A percentile compares a stretch with the other conserved stretches of the same genome.
These are phyloP conservation scores for Neurospora africana DNA, from an alignment of 495 filamentous ascomycete species.

Conservation along the genomic window DNA sequence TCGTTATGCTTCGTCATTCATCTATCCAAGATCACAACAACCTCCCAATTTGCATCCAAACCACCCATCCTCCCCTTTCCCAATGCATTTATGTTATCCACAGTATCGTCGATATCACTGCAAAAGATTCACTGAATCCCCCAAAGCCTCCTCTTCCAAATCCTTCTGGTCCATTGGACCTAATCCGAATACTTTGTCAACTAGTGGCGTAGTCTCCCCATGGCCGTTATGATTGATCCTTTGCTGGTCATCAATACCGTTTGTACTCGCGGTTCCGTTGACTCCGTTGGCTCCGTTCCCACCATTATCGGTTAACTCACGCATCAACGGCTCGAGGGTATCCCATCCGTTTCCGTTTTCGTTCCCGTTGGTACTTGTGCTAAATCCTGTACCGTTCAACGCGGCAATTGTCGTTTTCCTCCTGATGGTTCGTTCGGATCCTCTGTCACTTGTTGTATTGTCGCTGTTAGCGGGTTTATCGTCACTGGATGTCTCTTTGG, in stretches of 20 bases:
- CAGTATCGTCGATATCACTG: not conserved
- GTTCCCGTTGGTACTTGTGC: not conserved
- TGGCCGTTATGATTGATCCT: not conserved
- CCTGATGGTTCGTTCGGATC: not conserved
- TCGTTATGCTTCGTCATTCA: not conserved
- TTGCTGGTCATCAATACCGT: not conserved
- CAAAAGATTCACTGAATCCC: not conserved
- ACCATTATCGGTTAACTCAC: conserved; percentile 2
- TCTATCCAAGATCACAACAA: not conserved
- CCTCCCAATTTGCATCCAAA: no score
- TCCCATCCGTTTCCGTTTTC: conserved; percentile 1
- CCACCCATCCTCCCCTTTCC: no score
- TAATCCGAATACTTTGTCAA: not conserved
- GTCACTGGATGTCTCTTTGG: not conserved
- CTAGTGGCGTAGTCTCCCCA: not conserved
- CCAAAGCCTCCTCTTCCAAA: not conserved
- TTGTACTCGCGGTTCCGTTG: not conserved
- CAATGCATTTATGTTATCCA: no score
- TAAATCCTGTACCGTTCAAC: not conserved
- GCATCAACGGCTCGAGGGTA: conserved; percentile 13
- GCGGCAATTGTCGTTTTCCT: not conserved
- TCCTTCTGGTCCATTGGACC: not conserved
- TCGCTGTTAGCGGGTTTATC: not conserved
- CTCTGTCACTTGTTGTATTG: not conserved
- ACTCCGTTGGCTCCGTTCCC: not conserved